Conservation (phyloP, 129 eudicot species). For the Artemisia tridentata region DNA sequence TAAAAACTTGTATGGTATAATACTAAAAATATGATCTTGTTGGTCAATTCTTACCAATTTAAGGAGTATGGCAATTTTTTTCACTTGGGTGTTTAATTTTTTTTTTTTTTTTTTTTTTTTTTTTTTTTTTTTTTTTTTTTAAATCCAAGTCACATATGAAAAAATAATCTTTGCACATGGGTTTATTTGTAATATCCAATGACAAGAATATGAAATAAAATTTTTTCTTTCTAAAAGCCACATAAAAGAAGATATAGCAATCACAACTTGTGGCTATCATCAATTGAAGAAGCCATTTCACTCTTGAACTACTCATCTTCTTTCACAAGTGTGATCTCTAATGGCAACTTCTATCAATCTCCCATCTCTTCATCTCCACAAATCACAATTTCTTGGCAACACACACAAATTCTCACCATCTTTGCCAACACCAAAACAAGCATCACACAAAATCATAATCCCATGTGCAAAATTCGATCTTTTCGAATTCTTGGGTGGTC, state of each 20-base stretch:
- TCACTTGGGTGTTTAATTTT: no score
- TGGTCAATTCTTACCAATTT: no score
- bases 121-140: not conserved
- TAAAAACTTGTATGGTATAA: no score
- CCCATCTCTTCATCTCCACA: slow-evolving; percentile 47
- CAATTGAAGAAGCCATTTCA: slow-evolving; percentile 18
- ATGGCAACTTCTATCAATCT: slow-evolving; percentile 68
- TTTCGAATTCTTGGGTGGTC: slow-evolving; percentile 77
- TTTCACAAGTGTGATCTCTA: slow-evolving; percentile 6
- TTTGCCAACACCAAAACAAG: slow-evolving; percentile 27
- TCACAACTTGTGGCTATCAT: slow-evolving; percentile 42
- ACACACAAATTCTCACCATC: slow-evolving; percentile 34
- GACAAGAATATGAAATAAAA: not conserved
- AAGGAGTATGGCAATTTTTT: no score
- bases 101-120: not conserved
- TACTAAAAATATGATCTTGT: no score
- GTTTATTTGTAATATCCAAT: not conserved
- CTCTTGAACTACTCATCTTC: slow-evolving; percentile 13
- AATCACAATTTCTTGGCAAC: slow-evolving; percentile 62
- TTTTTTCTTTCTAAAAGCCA: slow-evolving; percentile 21
- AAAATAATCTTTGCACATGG: not conserved
- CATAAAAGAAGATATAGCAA: slow-evolving; percentile 19
- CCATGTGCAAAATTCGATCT: slow-evolving; percentile 69
- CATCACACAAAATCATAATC: slow-evolving; percentile 17
- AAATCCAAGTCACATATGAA: not conserved